Evolutionary conservation across 352 stramenopile species (phyloP), one percentile per base, ranked within the genome.

Genomic region (Globisporangium yorkense): DNA sequence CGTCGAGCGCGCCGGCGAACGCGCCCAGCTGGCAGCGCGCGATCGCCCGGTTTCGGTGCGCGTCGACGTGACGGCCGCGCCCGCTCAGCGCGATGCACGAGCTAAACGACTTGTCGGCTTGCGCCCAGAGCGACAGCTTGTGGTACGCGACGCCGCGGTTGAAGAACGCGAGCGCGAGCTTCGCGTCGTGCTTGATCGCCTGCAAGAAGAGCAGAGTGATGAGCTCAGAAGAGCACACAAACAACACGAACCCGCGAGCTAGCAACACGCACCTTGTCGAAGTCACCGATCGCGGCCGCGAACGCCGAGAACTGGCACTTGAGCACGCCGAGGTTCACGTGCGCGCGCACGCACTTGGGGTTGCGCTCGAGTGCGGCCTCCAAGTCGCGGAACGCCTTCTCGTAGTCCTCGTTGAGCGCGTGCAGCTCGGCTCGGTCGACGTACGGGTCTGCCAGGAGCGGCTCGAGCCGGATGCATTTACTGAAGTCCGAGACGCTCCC

Each of bases 71-170:
- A 0, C 75, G 61, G 0, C 72, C 70, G n/a, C 51, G 53, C 1
- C 77, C 73, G 13, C 61, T 49, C 6, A 88, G 48, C 20, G 56
- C 49, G 41, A 92, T 87, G 33, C 72, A 81, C 33, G 58, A 54
- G 31, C 55, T 70, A 49, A 89, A 92, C n/a, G 81, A 88, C 40
- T 60, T 66, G 40, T 88, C 78, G 0, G 82, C 82, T 41, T 89
- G 80, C 49, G 65, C 63, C 67, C 74, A 88, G n/a, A 92, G 67
- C 50, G 69, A 65, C 9, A 92, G 64, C 43, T 77, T 81, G 21
- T 92, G 80, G 56, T 92, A 92, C 29, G 74, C 70, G 13, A 90
- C 80, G 10, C 72, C 82, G 7, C 82, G 80, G 51, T 92, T 88
- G 53, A 87, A 92, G 48, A 70, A 74, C 16, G 70, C 68, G 1